These are phyloP conservation scores for Inonotus hispidus DNA, from an alignment of 1,284 basidiomycete genomes.

Conservation along the genomic window DNA sequence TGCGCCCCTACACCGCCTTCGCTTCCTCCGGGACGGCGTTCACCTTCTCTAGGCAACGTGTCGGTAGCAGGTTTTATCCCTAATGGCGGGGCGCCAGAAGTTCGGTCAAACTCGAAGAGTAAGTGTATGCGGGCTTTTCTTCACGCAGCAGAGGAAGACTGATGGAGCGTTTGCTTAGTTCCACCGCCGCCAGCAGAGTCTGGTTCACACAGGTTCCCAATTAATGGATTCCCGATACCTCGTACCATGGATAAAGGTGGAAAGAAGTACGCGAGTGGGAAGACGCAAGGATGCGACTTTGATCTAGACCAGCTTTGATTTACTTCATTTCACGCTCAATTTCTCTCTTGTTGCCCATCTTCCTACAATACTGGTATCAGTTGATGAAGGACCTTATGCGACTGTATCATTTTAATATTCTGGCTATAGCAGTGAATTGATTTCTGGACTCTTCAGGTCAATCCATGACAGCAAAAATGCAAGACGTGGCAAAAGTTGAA, in stretches of 20 bases:
- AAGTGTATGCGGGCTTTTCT: constrained; percentile 24
- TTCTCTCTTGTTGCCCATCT: background rate
- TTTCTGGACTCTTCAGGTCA: background rate
- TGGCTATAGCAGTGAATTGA: background rate
- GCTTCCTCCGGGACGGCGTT: constrained; percentile 24
- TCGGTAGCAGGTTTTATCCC: constrained; percentile 11
- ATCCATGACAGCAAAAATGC: background rate
- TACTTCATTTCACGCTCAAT: background rate
- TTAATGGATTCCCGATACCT: constrained; percentile 70
- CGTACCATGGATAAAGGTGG: constrained; percentile 46
- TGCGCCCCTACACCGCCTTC: constrained; percentile 17
- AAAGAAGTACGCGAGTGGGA: constrained; percentile 59
- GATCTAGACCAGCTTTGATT: constrained; percentile 46
- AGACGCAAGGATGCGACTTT: constrained; percentile 61
- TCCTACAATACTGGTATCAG: constrained; percentile 3
- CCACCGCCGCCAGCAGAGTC: constrained; percentile 68
- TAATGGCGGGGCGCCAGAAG: constrained; percentile 24
- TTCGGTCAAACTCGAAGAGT: constrained; percentile 45
- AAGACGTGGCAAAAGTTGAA: background rate
- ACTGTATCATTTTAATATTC: constrained; percentile 10
- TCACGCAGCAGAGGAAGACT: constrained; percentile 6
- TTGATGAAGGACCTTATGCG: background rate
- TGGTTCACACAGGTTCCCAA: constrained; percentile 65
- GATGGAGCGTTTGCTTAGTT: constrained; percentile 38
- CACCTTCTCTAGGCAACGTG: constrained; percentile 20